Percentiles rank a stretch among this genome's conserved stretches.
Conservation (phyloP, 1,139 yeast species). For the Kodamaea sp. region DNA sequence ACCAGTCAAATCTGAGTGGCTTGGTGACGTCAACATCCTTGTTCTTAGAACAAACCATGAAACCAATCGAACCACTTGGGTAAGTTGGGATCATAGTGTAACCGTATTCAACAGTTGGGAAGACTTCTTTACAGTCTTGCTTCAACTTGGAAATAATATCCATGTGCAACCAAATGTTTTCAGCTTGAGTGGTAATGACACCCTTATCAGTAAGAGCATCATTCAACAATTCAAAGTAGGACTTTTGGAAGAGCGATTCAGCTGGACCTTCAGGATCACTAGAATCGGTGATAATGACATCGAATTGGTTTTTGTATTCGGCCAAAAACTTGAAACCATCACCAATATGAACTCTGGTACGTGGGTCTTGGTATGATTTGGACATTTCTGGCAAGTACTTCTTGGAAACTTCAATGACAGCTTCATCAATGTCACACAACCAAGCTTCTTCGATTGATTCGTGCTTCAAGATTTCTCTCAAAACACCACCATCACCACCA, state of each 20-base stretch:
- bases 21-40: conserved; percentile 54
- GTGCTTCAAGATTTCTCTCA: conserved; percentile 89
- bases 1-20: conserved; percentile 64
- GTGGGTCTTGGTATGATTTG: conserved; percentile 72
- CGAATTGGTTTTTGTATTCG: conserved; percentile 67
- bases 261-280: conserved; percentile 98
- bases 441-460: conserved; percentile 77
- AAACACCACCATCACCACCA: conserved; percentile 96
- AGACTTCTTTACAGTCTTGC: conserved; percentile 69
- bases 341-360: conserved; percentile 78
- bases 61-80: conserved; percentile 91
- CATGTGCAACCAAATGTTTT: conserved; percentile 85
- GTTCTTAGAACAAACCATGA: conserved; percentile 88
- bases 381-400: conserved; percentile 83
- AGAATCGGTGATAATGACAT: conserved; percentile 89
- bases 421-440: conserved; percentile 89
- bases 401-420: conserved; percentile 79
- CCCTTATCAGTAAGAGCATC: conserved; percentile 84
- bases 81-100: conserved; percentile 90
- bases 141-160: conserved; percentile 72
- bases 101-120: conserved; percentile 86
- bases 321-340: conserved; percentile 91
- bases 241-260: conserved; percentile 79
- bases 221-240: conserved; percentile 74
- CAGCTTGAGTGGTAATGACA: conserved; percentile 88